phyloP scores from a whole-genome alignment of 768 basidiomycete genomes.

The Pleurotus eryngii region DNA sequence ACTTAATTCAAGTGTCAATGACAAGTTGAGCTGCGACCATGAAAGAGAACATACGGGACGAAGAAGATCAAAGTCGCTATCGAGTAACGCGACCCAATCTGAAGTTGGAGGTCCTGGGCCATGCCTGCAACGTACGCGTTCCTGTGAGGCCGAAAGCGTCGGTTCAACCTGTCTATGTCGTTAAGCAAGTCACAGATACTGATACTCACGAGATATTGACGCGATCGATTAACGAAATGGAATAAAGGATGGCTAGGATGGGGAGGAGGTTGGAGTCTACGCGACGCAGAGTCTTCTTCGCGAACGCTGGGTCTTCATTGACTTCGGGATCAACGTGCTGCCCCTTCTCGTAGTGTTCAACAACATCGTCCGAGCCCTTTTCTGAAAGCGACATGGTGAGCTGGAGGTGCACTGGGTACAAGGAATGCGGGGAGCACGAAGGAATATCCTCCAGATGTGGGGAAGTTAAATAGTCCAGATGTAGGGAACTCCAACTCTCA shows the following conservation, averaged over 20 bases:
- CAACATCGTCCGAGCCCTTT: background rate
- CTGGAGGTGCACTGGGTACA: background rate
- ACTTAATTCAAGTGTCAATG: slow-evolving; percentile 3
- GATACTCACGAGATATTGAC: slow-evolving; percentile 27
- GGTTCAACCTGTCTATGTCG: no score
- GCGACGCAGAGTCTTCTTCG: slow-evolving; percentile 21
- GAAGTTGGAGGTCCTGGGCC: slow-evolving; percentile 21
- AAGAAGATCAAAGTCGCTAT: slow-evolving; percentile 42
- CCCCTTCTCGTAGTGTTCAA: background rate
- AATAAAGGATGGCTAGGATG: slow-evolving; percentile 37
- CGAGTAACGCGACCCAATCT: slow-evolving; percentile 33
- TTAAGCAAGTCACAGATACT: background rate
- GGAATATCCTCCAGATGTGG: background rate
- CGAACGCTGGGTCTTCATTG: slow-evolving; percentile 5
- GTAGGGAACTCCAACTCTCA: background rate
- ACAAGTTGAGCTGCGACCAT: slow-evolving; percentile 5
- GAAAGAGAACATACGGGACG: slow-evolving; percentile 42
- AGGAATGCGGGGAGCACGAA: background rate
- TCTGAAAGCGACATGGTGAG: background rate
- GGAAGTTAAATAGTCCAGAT: slow-evolving; percentile 9
- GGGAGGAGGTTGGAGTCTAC: slow-evolving; percentile 42
- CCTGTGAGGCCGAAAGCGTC: slow-evolving; percentile 19
- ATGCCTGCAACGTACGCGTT: slow-evolving; percentile 32
- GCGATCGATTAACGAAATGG: slow-evolving; percentile 43
- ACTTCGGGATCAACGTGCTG: slow-evolving; percentile 4